Evolutionary conservation across 306 rosid species (phyloP).

Genomic region (Hylodesmum podocarpum): DNA sequence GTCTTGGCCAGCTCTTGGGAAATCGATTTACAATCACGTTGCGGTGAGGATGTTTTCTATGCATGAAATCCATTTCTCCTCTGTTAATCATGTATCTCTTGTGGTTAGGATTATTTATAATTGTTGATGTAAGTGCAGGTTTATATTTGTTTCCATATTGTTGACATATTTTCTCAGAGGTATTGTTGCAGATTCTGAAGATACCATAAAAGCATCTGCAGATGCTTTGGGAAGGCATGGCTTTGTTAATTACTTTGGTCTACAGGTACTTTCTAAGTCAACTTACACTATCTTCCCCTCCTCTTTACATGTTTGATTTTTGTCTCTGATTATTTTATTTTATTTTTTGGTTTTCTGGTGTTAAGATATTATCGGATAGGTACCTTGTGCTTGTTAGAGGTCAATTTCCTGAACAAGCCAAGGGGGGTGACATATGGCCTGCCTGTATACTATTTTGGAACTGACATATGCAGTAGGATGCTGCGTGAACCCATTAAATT

Average conservation of each 20-base stretch:
- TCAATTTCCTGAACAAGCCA: background rate
- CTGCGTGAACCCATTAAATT: background rate
- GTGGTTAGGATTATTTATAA: background rate
- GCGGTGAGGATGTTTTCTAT: slow-evolving; percentile 57
- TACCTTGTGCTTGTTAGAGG: background rate
- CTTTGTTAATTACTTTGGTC: slow-evolving; percentile 94
- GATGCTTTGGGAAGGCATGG: slow-evolving; percentile 78
- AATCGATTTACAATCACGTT: slow-evolving; percentile 82
- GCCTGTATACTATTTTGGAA: background rate
- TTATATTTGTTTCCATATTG: slow-evolving; percentile 19
- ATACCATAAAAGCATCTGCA: slow-evolving; percentile 75
- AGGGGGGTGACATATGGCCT: background rate
- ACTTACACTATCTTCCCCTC: slow-evolving; percentile 13
- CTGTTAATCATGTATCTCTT: background rate
- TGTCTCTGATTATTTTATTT: background rate
- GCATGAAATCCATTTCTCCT: slow-evolving; percentile 21
- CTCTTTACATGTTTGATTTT: background rate
- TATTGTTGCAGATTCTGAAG: slow-evolving; percentile 88
- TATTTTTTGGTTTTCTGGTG: slow-evolving; percentile 22
- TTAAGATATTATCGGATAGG: background rate
- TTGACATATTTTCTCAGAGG: slow-evolving; percentile 69
- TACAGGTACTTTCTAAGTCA: slow-evolving; percentile 65
- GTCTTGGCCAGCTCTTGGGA: slow-evolving; percentile 93
- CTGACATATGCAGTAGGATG: background rate
- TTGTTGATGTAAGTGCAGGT: slow-evolving; percentile 20